Conservation (phyloP, 2,329 filamentous ascomycete species). For the Akanthomyces uredinophilus region DNA sequence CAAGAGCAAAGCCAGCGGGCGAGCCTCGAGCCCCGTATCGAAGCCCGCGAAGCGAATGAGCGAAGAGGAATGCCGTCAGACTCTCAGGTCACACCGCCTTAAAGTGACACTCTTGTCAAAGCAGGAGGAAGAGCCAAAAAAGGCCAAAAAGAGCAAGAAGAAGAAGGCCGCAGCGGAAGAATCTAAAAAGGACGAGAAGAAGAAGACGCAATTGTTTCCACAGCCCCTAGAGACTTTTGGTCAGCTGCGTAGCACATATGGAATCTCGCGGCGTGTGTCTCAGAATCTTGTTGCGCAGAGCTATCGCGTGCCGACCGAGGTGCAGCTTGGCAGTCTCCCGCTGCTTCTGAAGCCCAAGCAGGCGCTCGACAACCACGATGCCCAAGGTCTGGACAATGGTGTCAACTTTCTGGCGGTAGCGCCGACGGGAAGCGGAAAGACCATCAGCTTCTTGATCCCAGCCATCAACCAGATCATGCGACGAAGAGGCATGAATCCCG, state of each 20-base stretch:
- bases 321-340: slow-evolving; percentile 82
- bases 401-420: slow-evolving; percentile 84
- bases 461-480: slow-evolving; percentile 71
- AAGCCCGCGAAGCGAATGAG: slow-evolving; percentile 40
- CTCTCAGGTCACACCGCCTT: slow-evolving; percentile 74
- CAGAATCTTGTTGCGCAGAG: slow-evolving; percentile 80
- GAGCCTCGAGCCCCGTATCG: slow-evolving; percentile 25
- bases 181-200: slow-evolving; percentile 50
- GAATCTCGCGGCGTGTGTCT: slow-evolving; percentile 66
- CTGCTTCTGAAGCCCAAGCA: slow-evolving; percentile 60
- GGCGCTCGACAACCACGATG: slow-evolving; percentile 37
- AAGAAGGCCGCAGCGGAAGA: slow-evolving; percentile 40
- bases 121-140: slow-evolving; percentile 36
- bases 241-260: slow-evolving; percentile 65
- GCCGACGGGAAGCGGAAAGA: slow-evolving; percentile 95
- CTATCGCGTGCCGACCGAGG: slow-evolving; percentile 84
- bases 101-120: slow-evolving; percentile 74
- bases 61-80: slow-evolving; percentile 66
- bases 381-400: slow-evolving; percentile 29
- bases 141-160: slow-evolving; percentile 48
- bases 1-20: slow-evolving; percentile 19
- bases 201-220: slow-evolving; percentile 63
- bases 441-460: slow-evolving; percentile 85
- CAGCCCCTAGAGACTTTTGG: slow-evolving; percentile 74
- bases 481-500: slow-evolving; percentile 42